Percentiles rank a stretch among this genome's conserved stretches.
These are phyloP conservation scores for Pythium plurisporium DNA, from an alignment of 352 stramenopile species.

Conservation along the genomic window DNA sequence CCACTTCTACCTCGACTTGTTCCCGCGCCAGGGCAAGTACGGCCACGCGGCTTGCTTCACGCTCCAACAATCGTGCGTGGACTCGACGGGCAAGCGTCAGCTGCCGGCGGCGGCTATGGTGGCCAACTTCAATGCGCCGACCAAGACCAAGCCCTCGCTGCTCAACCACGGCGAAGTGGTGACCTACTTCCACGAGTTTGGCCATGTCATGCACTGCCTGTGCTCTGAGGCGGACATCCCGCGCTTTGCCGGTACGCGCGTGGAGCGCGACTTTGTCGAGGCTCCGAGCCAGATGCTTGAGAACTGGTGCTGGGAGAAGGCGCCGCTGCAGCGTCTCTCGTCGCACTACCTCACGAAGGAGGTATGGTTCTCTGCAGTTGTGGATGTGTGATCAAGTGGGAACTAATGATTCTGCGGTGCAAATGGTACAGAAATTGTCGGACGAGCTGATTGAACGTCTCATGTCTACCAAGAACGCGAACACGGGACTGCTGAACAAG, in stretches of 20 bases:
- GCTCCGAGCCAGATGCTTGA: constrained; percentile 91
- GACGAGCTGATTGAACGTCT: constrained; percentile 75
- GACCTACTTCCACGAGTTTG: constrained; percentile 90
- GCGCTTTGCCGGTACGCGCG: constrained; percentile 67
- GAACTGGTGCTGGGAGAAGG: constrained; percentile 90
- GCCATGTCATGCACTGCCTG: constrained; percentile 88
- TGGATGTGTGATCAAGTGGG: background rate
- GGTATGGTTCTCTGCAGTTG: constrained; percentile 13
- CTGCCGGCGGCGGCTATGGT: constrained; percentile 85
- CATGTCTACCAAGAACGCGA: constrained; percentile 85
- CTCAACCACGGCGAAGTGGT: constrained; percentile 83
- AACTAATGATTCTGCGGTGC: background rate
- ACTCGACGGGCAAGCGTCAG: constrained; percentile 54
- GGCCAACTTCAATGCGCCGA: constrained; percentile 84
- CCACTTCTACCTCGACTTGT: constrained; percentile 88
- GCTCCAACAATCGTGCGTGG: constrained; percentile 71
- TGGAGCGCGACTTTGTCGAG: constrained; percentile 88
- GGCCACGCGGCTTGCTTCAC: constrained; percentile 87
- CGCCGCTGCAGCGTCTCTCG: constrained; percentile 75
- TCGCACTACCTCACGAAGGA: constrained; percentile 78
- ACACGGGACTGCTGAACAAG: constrained; percentile 76
- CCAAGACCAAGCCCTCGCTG: constrained; percentile 73
- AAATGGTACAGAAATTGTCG: constrained; percentile 56
- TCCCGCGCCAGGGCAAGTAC: constrained; percentile 85
- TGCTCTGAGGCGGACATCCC: constrained; percentile 81